These are phyloP conservation scores for Dittrichia graveolens DNA, from an alignment of 129 eudicot species.

Conservation along the genomic window DNA sequence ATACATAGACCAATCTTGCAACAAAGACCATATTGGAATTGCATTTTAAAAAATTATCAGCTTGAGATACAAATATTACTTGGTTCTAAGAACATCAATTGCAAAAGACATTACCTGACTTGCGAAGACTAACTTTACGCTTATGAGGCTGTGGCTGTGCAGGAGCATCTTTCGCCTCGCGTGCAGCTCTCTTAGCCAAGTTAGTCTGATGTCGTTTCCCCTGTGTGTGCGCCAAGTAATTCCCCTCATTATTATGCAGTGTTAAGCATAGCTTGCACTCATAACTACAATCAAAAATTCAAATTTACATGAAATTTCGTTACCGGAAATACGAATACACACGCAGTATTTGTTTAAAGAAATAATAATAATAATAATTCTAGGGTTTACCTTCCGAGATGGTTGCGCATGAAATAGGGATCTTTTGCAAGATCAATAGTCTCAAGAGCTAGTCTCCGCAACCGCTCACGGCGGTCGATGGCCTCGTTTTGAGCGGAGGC, in stretches of 20 bases:
- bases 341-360: too few relatives aligned
- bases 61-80: background rate
- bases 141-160: slow-evolving; percentile 97
- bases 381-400: slow-evolving; percentile 78
- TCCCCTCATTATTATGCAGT: slow-evolving; percentile 93
- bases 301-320: background rate
- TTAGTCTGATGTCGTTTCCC: slow-evolving; percentile 98
- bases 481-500: slow-evolving; percentile 98
- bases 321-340: too few relatives aligned
- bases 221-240: slow-evolving; percentile 95
- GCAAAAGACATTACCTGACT: slow-evolving; percentile 44
- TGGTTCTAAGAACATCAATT: too few relatives aligned
- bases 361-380: background rate
- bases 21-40: background rate
- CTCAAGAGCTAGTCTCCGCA: slow-evolving; percentile 87
- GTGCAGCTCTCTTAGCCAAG: slow-evolving; percentile 94
- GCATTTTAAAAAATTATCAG: background rate
- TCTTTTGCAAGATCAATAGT: slow-evolving; percentile 98
- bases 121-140: slow-evolving; percentile 60
- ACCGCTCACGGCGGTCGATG: slow-evolving; percentile 95
- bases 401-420: slow-evolving; percentile 99
- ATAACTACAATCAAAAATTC: slow-evolving; percentile 44
- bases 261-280: slow-evolving; percentile 94
- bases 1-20: background rate
- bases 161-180: slow-evolving; percentile 95